A percentile compares a stretch with the other conserved stretches of the same genome.
phyloP scores from a whole-genome alignment of 345 rosid genomes.

The Brassica nigra region DNA sequence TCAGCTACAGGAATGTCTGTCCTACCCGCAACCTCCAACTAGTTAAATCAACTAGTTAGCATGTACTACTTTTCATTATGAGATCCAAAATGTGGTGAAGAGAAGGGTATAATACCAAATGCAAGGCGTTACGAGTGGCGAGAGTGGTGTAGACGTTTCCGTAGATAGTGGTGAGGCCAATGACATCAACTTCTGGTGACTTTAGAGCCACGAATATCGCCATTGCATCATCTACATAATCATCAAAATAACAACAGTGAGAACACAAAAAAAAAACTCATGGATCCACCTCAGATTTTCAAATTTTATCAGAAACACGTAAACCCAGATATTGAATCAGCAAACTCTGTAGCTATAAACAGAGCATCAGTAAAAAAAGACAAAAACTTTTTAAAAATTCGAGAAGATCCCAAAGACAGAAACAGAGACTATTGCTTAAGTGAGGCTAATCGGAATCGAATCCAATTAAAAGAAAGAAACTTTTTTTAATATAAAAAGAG shows the following conservation, averaged over 20 bases:
- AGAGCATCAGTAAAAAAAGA: background rate
- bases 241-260: background rate
- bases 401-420: background rate
- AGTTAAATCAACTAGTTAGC: no score
- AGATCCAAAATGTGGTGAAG: background rate
- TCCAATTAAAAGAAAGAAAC: background rate
- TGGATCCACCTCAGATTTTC: conserved; percentile 22
- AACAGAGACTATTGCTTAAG: background rate
- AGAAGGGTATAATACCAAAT: conserved; percentile 82
- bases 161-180: conserved; percentile 86
- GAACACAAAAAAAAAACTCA: background rate
- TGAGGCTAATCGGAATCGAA: background rate
- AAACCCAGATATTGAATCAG: background rate
- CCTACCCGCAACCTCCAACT: conserved; percentile 91
- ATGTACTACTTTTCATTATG: no score
- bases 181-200: conserved; percentile 91
- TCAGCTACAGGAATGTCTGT: conserved; percentile 92
- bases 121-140: conserved; percentile 92
- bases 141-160: conserved; percentile 89
- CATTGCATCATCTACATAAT: conserved; percentile 85
- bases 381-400: background rate
- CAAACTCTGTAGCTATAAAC: background rate
- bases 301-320: background rate
- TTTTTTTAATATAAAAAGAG: no score
- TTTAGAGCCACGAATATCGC: conserved; percentile 79